These are phyloP conservation scores for Meyerozyma carpophila DNA, from an alignment of 1,139 yeast genomes.

Conservation along the genomic window DNA sequence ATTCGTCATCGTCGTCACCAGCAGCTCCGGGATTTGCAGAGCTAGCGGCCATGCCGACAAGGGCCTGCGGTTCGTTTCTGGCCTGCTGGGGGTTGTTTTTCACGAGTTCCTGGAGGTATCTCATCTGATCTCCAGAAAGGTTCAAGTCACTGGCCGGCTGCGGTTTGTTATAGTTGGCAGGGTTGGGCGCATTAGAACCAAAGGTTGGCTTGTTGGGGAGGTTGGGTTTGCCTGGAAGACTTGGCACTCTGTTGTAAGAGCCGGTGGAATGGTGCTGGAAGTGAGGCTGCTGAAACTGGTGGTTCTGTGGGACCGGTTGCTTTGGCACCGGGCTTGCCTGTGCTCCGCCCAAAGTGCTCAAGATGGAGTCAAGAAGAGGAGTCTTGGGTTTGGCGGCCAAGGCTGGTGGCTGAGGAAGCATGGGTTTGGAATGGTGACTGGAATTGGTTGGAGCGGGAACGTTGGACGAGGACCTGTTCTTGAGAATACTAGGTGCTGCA, in stretches of 20 bases:
- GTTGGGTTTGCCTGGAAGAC: not conserved
- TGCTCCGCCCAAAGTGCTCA: constrained; percentile 15
- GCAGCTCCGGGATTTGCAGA: not conserved
- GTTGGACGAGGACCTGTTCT: constrained; percentile 7
- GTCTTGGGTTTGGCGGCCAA: constrained; percentile 2
- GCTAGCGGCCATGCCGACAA: constrained; percentile 9
- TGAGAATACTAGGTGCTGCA: constrained; percentile 14
- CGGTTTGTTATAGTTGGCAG: not conserved
- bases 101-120: constrained; percentile 12
- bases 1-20: constrained; percentile 3
- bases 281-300: not conserved
- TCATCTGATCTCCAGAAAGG: constrained; percentile 10
- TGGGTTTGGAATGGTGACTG: not conserved
- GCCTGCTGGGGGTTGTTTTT: constrained; percentile 18
- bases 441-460: constrained; percentile 2
- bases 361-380: constrained; percentile 15
- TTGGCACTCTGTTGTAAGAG: not conserved
- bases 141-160: constrained; percentile 3
- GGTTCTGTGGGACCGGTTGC: not conserved
- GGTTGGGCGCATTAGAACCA: not conserved
- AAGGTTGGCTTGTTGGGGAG: constrained; percentile 1
- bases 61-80: constrained; percentile 17
- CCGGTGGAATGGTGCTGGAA: not conserved
- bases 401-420: constrained; percentile 1
- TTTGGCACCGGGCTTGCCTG: constrained; percentile 4